Base-by-base conservation (phyloP, 2,329 filamentous ascomycete genomes). In the Fusarium staphyleae region DNA sequence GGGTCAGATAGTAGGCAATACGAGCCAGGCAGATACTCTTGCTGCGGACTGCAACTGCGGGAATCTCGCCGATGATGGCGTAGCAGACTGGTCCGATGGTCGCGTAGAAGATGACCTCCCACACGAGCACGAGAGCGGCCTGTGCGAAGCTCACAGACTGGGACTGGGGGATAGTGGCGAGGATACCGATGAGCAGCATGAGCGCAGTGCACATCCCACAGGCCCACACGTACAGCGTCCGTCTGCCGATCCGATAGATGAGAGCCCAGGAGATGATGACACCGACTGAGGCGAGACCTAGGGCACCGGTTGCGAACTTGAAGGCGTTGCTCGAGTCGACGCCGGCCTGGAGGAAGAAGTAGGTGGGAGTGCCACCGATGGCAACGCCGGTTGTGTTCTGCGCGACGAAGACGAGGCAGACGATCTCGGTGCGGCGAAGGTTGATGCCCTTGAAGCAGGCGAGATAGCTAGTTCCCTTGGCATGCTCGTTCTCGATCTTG, bases 391-490 rank as follows among this genome's bases (percentile, higher is more conserved):
- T 44, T 3, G 32, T 37, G 18, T 43, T 43, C 10, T 51, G 48
- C 7, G 48, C 48, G 4, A 41, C 16, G 4, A 45, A 51, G 6
- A 41, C 33, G n/a, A 44, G n/a, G 50, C 75, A 72, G 26, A 73
- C 74, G 26, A 79, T 77, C 53, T 78, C 76, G 1, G 77, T 79
- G 29, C 78, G 71, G 2, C 77, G 72, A 9, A 77, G 67, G 48
- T 83, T 76, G 7, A 69, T 62, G 7, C 74, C 75, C 18, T 73
- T 75, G 66, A 83, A 81, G 58, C 78, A 81, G 65, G 81, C 77
- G 19, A 64, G 41, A 59, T 82, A 83, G 0, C 67, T 72, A 1
- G 74, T 74, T 3, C 77, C 78, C 2, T 62, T 62, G 1, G 72
- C 71, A 29, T 73, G 66, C n/a, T 70, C 66, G 28, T 72, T 68